Conservation (phyloP, 2,329 filamentous ascomycete genomes). For the Karstenula rhodostoma region DNA sequence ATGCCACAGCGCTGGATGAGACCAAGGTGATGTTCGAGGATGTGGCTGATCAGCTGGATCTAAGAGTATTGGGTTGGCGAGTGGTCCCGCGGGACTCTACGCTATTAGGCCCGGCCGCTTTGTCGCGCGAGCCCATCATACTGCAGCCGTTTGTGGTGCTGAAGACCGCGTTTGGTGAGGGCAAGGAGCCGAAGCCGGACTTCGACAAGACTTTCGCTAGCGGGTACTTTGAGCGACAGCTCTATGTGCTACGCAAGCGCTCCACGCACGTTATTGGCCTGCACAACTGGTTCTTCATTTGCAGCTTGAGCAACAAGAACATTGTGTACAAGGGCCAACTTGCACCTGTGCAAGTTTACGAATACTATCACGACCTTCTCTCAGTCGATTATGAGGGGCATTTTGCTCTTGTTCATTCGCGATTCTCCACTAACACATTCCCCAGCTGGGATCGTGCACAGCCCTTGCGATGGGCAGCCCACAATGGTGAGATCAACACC, state of each 20-base stretch:
- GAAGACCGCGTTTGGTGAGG: conserved; percentile 81
- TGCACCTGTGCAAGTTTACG: conserved; percentile 92
- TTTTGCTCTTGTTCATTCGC: conserved; percentile 95
- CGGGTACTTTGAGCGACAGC: conserved; percentile 86
- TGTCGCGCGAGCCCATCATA: conserved; percentile 93
- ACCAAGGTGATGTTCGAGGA: conserved; percentile 94
- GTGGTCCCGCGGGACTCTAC: conserved; percentile 93
- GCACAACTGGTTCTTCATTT: conserved; percentile 99
- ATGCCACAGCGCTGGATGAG: conserved; percentile 86
- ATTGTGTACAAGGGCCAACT: conserved; percentile 99
- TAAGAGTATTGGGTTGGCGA: conserved; percentile 95
- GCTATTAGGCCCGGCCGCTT: conserved; percentile 88
- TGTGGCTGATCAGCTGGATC: conserved; percentile 83
- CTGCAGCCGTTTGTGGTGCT: conserved; percentile 95
- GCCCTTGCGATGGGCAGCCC: conserved; percentile 93
- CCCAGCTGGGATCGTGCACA: conserved; percentile 98
- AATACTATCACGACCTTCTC: conserved; percentile 96
- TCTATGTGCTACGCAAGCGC: conserved; percentile 94
- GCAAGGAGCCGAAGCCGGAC: conserved; percentile 77
- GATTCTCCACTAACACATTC: conserved; percentile 98
- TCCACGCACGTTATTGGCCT: conserved; percentile 93
- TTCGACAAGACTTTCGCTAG: conserved; percentile 85
- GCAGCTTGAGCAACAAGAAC: conserved; percentile 96
- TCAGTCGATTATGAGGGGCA: conserved; percentile 97
- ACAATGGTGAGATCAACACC: conserved; percentile 99